phyloP scores from a whole-genome alignment of 352 stramenopile species.

The Stephanocyclus meneghinianus region DNA sequence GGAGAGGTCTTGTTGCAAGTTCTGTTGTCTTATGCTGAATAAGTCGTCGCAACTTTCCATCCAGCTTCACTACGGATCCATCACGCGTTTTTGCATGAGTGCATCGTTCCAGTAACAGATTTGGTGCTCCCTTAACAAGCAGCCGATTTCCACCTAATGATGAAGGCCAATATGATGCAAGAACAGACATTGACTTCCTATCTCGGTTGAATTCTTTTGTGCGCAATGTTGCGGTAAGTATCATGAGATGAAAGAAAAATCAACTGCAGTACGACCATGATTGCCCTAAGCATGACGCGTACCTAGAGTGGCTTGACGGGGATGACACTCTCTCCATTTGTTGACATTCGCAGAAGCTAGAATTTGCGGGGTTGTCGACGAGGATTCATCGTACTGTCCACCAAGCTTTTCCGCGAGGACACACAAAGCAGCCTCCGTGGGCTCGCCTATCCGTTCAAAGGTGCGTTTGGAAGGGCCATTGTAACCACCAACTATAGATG shows the following conservation, averaged over 20 bases:
- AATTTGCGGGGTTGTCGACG: slow-evolving; percentile 13
- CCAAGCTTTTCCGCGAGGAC: slow-evolving; percentile 97
- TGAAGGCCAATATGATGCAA: slow-evolving; percentile 71
- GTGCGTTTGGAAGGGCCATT: slow-evolving; percentile 37
- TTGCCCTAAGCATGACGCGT: neutral
- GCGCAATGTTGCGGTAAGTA: neutral
- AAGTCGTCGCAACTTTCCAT: slow-evolving; percentile 85
- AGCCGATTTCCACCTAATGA: slow-evolving; percentile 87
- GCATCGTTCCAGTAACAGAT: slow-evolving; percentile 95
- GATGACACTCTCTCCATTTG: slow-evolving; percentile 84
- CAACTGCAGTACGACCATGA: neutral
- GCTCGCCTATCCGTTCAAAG: slow-evolving; percentile 89
- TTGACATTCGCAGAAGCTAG: slow-evolving; percentile 78
- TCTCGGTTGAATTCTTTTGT: slow-evolving; percentile 90
- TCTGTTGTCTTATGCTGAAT: slow-evolving; percentile 89
- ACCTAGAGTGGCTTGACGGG: slow-evolving; percentile 89
- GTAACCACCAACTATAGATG: slow-evolving; percentile 76
- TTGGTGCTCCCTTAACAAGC: slow-evolving; percentile 97
- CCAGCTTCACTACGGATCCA: slow-evolving; percentile 90
- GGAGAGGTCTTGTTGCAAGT: slow-evolving; percentile 91
- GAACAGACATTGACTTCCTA: slow-evolving; percentile 97
- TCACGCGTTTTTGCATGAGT: slow-evolving; percentile 90
- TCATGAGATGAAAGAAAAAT: neutral
- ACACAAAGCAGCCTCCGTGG: slow-evolving; percentile 94
- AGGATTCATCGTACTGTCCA: slow-evolving; percentile 55